Conservation (phyloP, 2,329 filamentous ascomycete genomes). For the Xylaria sp. region DNA sequence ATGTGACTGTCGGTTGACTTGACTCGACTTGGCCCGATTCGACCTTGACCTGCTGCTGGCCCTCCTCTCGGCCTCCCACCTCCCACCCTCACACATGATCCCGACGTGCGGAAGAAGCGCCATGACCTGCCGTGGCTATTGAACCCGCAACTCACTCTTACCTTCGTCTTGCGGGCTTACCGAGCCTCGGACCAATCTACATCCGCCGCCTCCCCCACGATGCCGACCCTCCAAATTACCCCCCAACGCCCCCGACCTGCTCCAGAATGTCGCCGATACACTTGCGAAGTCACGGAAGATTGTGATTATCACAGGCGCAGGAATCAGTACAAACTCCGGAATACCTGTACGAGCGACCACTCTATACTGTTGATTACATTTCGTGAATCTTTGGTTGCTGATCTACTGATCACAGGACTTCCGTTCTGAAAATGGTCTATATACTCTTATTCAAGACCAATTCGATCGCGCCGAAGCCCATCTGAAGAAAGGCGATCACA, state of each 20-base stretch:
- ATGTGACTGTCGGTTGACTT: too few relatives aligned
- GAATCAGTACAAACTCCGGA: slow-evolving; percentile 70
- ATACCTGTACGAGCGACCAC: slow-evolving; percentile 54
- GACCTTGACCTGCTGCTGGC: neutral
- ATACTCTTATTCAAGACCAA: slow-evolving; percentile 65
- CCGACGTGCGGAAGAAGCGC: neutral
- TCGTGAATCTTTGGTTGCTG: slow-evolving; percentile 16
- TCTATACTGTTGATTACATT: neutral
- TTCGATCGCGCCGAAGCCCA: slow-evolving; percentile 49
- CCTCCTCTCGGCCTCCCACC: neutral
- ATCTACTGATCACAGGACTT: slow-evolving; percentile 50
- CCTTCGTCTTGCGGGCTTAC: slow-evolving; percentile 1
- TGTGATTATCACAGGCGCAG: slow-evolving; percentile 66
- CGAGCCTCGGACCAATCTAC: slow-evolving; percentile 1
- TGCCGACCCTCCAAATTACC: slow-evolving; percentile 55
- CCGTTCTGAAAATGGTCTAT: slow-evolving; percentile 65
- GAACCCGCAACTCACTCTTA: slow-evolving; percentile 10
- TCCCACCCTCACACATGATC: neutral
- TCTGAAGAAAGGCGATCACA: slow-evolving; percentile 24
- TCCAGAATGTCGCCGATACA: slow-evolving; percentile 61
- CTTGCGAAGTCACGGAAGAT: slow-evolving; percentile 62
- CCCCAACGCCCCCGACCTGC: slow-evolving; percentile 45
- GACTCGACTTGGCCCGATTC: neutral
- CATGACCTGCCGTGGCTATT: slow-evolving; percentile 1
- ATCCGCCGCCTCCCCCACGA: slow-evolving; percentile 31